These are phyloP conservation scores for Smallanthus sonchifolius DNA, from an alignment of 129 eudicot species.

Conservation along the genomic window DNA sequence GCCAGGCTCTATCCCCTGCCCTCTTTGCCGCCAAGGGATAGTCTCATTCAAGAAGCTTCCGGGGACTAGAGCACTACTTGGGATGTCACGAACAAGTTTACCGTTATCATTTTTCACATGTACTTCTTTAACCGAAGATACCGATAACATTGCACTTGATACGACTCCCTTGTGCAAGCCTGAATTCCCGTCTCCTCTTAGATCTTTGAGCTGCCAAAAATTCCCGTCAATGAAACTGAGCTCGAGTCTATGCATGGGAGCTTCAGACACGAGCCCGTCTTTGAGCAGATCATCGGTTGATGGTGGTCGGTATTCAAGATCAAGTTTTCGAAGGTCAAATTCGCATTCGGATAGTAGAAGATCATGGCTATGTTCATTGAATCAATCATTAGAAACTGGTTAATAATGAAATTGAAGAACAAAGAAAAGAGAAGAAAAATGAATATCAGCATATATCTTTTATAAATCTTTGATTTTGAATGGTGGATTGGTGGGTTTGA, in stretches of 20 bases:
- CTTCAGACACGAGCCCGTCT: slow-evolving; percentile 44
- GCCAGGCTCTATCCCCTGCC: slow-evolving; percentile 84
- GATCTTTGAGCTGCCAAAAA: slow-evolving; percentile 75
- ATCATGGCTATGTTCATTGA: slow-evolving; percentile 77
- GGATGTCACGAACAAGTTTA: slow-evolving; percentile 56
- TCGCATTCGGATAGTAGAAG: slow-evolving; percentile 58
- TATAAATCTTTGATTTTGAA: slow-evolving; percentile 10
- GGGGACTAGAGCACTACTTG: slow-evolving; percentile 37
- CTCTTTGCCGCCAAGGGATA: slow-evolving; percentile 84
- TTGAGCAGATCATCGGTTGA: slow-evolving; percentile 34
- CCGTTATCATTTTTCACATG: slow-evolving; percentile 66
- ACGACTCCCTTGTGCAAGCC: slow-evolving; percentile 68
- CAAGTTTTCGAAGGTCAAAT: slow-evolving; percentile 57
- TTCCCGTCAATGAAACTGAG: slow-evolving; percentile 59
- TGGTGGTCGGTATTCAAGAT: slow-evolving; percentile 33
- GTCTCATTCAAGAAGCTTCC: slow-evolving; percentile 63
- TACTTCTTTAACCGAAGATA: slow-evolving; percentile 34
- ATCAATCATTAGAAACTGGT: slow-evolving; percentile 57
- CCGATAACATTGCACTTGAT: slow-evolving; percentile 25
- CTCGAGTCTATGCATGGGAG: slow-evolving; percentile 70
- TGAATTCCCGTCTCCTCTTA: slow-evolving; percentile 43
- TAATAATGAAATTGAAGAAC: slow-evolving; percentile 23
- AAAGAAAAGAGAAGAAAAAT: not conserved
- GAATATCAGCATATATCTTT: not conserved
- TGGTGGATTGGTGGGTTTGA: slow-evolving; percentile 23